phyloP scores from a whole-genome alignment of 352 stramenopile genomes.

The Lagenidium sp. region DNA sequence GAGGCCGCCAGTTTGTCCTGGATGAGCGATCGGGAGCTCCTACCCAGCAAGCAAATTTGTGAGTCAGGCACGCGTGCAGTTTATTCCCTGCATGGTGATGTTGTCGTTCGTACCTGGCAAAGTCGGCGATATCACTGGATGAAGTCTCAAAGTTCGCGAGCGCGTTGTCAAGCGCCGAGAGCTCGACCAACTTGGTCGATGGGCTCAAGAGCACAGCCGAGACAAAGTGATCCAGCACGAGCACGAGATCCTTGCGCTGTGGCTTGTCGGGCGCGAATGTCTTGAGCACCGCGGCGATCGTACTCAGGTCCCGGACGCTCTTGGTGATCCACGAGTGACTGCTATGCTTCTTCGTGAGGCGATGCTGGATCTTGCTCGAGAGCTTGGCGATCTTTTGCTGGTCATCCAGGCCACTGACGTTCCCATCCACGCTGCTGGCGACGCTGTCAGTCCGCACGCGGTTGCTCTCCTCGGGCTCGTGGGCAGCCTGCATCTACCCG shows the following conservation, averaged over 20 bases:
- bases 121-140: constrained; percentile 44
- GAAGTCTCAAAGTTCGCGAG: constrained; percentile 25
- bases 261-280: constrained; percentile 22
- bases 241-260: constrained; percentile 45
- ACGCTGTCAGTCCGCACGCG: constrained; percentile 15
- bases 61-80: background rate
- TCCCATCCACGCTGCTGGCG: constrained; percentile 12
- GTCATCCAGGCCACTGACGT: background rate
- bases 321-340: constrained; percentile 52
- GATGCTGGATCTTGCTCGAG: constrained; percentile 43
- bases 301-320: constrained; percentile 41
- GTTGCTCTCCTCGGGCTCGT: constrained; percentile 5
- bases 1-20: constrained; percentile 6
- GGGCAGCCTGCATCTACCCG: constrained; percentile 32
- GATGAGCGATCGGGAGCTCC: constrained; percentile 9
- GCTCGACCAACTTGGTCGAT: constrained; percentile 2
- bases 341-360: constrained; percentile 49
- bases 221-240: constrained; percentile 61
- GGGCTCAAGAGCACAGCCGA: constrained; percentile 54
- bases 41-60: background rate
- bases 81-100: background rate
- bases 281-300: constrained; percentile 25
- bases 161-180: constrained; percentile 28
- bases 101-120: constrained; percentile 52
- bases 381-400: constrained; percentile 30